A percentile compares a stretch with the other conserved stretches of the same genome.
Conservation (phyloP, 2,329 filamentous ascomycete species). For the Diatrype stigma region DNA sequence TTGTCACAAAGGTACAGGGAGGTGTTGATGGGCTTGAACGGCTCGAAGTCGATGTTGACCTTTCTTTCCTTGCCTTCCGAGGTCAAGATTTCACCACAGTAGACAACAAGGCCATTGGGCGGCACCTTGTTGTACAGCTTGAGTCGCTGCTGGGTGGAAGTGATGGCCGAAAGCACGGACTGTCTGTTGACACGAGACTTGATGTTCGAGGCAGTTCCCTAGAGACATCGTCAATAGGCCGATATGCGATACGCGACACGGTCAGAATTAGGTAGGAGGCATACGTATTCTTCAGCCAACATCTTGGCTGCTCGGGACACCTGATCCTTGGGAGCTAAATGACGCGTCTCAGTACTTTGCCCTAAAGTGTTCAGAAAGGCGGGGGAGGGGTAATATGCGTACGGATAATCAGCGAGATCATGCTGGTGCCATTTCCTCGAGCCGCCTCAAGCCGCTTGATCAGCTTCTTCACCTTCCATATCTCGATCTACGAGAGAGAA, state of each 20-base stretch:
- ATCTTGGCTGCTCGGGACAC: slow-evolving; percentile 95
- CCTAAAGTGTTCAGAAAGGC: slow-evolving; percentile 5
- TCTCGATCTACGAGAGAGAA: slow-evolving; percentile 53
- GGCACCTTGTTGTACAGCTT: slow-evolving; percentile 99
- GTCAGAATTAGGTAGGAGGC: slow-evolving; percentile 28
- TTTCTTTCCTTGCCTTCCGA: slow-evolving; percentile 98
- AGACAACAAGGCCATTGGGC: slow-evolving; percentile 94
- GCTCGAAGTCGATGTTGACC: slow-evolving; percentile 99
- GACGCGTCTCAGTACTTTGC: slow-evolving; percentile 14
- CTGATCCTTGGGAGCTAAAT: slow-evolving; percentile 90
- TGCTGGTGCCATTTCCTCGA: slow-evolving; percentile 96
- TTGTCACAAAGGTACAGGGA: slow-evolving; percentile 99
- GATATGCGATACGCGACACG: background rate
- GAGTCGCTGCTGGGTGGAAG: slow-evolving; percentile 96
- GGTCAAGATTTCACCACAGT: slow-evolving; percentile 99
- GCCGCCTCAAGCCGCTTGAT: slow-evolving; percentile 98
- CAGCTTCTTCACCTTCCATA: slow-evolving; percentile 99
- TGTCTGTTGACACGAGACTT: slow-evolving; percentile 99
- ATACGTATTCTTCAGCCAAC: slow-evolving; percentile 99
- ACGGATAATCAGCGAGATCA: slow-evolving; percentile 99
- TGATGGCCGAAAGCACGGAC: slow-evolving; percentile 96
- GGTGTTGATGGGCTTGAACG: slow-evolving; percentile 99
- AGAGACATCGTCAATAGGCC: slow-evolving; percentile 21
- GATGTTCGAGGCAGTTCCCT: slow-evolving; percentile 99
- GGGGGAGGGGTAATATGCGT: slow-evolving; percentile 36